These are phyloP conservation scores for Phalaenopsis aphrodite DNA, from an alignment of 106 monocot species.

Conservation along the genomic window DNA sequence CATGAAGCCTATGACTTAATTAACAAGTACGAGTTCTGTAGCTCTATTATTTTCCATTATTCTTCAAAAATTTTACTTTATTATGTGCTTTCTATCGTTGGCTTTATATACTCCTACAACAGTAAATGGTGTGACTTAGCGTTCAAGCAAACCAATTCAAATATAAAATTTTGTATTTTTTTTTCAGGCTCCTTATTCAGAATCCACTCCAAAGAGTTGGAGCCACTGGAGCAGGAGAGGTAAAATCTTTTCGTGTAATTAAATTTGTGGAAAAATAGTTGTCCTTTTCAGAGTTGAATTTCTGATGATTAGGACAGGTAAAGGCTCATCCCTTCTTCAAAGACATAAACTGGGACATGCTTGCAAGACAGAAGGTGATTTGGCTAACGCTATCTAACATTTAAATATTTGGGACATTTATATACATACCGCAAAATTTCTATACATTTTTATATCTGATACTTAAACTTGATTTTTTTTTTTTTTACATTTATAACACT, in stretches of 20 bases:
- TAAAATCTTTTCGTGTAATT: conserved; percentile 17
- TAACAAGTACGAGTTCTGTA: conserved; percentile 54
- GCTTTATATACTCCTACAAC: background rate
- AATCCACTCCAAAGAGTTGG: conserved; percentile 90
- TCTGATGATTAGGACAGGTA: conserved; percentile 53
- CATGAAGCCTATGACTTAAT: conserved; percentile 80
- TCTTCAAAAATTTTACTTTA: background rate
- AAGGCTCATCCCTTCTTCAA: conserved; percentile 89
- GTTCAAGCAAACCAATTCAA: background rate
- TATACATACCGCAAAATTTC: too few relatives aligned
- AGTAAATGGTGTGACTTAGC: background rate
- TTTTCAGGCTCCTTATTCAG: conserved; percentile 63
- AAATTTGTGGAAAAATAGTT: background rate
- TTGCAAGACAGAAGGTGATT: conserved; percentile 75
- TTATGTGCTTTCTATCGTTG: background rate
- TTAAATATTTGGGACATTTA: background rate
- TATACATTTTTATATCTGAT: too few relatives aligned
- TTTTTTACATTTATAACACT: too few relatives aligned
- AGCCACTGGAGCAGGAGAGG: conserved; percentile 92
- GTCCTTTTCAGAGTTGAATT: background rate
- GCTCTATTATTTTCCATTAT: background rate
- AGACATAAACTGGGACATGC: conserved; percentile 90
- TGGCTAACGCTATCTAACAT: background rate
- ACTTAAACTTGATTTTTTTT: too few relatives aligned
- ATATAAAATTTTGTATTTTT: background rate